phyloP scores from a whole-genome alignment of 2,329 filamentous ascomycete species.

The Metarhizium brunneum region DNA sequence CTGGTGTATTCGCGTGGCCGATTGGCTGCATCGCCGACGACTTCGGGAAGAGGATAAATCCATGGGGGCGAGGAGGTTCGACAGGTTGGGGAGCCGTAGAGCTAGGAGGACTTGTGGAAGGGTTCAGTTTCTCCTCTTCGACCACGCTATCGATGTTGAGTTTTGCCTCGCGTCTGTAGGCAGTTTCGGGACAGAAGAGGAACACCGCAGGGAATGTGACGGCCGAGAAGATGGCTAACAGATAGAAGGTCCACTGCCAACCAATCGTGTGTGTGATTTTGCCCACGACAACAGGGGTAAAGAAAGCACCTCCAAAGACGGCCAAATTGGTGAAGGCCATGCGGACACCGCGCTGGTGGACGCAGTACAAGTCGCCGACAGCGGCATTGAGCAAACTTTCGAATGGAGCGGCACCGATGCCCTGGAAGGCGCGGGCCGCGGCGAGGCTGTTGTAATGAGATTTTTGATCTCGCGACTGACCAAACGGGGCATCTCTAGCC shows the following conservation, averaged over 20 bases:
- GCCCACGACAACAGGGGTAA: slow-evolving; percentile 82
- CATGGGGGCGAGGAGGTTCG: slow-evolving; percentile 6
- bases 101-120: not conserved
- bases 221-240: slow-evolving; percentile 76
- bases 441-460: slow-evolving; percentile 61
- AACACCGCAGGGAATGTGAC: slow-evolving; percentile 61
- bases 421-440: slow-evolving; percentile 75
- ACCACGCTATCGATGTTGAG: slow-evolving; percentile 47
- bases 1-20: slow-evolving; percentile 26
- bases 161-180: slow-evolving; percentile 56
- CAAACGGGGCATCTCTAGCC: not conserved
- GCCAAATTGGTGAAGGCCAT: slow-evolving; percentile 69
- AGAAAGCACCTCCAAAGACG: slow-evolving; percentile 47
- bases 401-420: slow-evolving; percentile 78
- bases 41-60: slow-evolving; percentile 22
- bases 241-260: slow-evolving; percentile 86
- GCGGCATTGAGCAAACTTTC: slow-evolving; percentile 83
- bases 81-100: slow-evolving; percentile 1
- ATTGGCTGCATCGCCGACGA: slow-evolving; percentile 24
- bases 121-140: slow-evolving; percentile 18
- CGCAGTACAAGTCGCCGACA: slow-evolving; percentile 84
- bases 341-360: slow-evolving; percentile 72
- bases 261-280: slow-evolving; percentile 68
- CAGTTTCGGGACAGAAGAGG: slow-evolving; percentile 77
- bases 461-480: slow-evolving; percentile 2